Evolutionary conservation across 2,329 filamentous ascomycete genomes (phyloP), one percentile per base, ranked within the genome.

Genomic region (Shiraia sp.): DNA sequence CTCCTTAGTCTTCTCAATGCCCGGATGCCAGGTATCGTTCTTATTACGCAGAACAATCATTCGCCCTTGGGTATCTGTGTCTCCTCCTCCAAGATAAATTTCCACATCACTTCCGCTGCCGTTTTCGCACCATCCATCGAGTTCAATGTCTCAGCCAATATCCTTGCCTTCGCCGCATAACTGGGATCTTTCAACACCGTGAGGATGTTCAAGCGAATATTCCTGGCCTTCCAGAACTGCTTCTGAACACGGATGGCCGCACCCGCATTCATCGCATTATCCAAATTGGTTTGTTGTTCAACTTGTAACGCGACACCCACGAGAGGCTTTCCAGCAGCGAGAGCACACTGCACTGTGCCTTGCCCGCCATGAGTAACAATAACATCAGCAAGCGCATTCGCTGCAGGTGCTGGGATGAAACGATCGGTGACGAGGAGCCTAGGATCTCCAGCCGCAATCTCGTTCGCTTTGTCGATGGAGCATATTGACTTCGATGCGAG

Each of bases 271-370:
- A 65, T 65, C 1, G 59, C 61, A 24, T 65, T 65, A 37, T 65
- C 62, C n/a, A 65, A 31, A 27, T 65, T 65, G 4, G 62, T 65
- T 32, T 65, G 62, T 36, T 65, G 62, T 39, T 65, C 62, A 22
- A 65, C 57, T 36, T 65, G 62, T 29, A 64, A 41, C 16, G 61
- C 62, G 22, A 65, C 62, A 3, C 62, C 62, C 7, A 65, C 62
- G 15, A 65, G 36, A 7, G 62, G 62, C 38, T 59, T 65, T 14
- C 62, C 62, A 4, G 59, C 59, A 3, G 61, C 61, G 19, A 65
- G 34, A 10, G 62, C 57, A 14, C 61, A 63, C 38, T 65, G 62
- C 1, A 65, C 62, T 16, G 62, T 65, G 24, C 62, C 62, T 36
- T 65, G 62, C 4, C 61, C 62, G 32, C 62, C 62, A 19, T 65